These are phyloP conservation scores for Fusarium sp. DNA, from an alignment of 2,329 filamentous ascomycete species.

Conservation along the genomic window DNA sequence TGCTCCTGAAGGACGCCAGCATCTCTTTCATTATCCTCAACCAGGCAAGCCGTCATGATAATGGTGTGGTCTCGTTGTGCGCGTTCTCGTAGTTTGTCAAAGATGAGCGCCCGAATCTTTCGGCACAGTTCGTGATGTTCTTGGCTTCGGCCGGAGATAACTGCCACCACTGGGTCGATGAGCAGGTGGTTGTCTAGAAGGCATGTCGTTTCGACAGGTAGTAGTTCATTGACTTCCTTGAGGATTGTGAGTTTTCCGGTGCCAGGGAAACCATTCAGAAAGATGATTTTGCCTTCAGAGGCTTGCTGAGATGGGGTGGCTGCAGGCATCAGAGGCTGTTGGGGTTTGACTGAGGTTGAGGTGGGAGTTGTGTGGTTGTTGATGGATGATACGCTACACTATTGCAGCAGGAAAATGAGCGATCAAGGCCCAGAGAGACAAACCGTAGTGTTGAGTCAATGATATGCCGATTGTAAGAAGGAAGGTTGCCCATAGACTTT, in stretches of 20 bases:
- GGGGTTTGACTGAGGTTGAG: neutral
- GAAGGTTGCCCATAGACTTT: neutral
- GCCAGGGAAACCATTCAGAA: conserved; percentile 39
- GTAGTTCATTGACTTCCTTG: conserved; percentile 14
- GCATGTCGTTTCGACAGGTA: conserved; percentile 15
- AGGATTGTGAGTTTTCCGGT: conserved; percentile 40
- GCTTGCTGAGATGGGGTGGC: neutral
- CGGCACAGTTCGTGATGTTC: conserved; percentile 36
- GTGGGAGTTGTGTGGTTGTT: neutral
- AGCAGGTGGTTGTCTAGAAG: conserved; percentile 39
- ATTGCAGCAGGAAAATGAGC: neutral
- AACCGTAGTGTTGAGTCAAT: neutral
- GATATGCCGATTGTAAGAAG: neutral
- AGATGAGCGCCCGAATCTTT: conserved; percentile 28
- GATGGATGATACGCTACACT: neutral
- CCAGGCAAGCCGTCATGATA: conserved; percentile 38
- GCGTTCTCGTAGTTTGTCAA: conserved; percentile 16
- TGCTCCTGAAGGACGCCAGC: conserved; percentile 23
- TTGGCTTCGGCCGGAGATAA: conserved; percentile 24
- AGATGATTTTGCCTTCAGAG: conserved; percentile 8
- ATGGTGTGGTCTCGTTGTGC: conserved; percentile 18
- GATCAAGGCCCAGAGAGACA: neutral
- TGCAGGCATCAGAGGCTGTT: neutral
- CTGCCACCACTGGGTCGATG: conserved; percentile 31
- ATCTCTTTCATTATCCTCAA: conserved; percentile 11